Conservation (phyloP, 495 filamentous ascomycete genomes). For the Apodospora peruviana region DNA sequence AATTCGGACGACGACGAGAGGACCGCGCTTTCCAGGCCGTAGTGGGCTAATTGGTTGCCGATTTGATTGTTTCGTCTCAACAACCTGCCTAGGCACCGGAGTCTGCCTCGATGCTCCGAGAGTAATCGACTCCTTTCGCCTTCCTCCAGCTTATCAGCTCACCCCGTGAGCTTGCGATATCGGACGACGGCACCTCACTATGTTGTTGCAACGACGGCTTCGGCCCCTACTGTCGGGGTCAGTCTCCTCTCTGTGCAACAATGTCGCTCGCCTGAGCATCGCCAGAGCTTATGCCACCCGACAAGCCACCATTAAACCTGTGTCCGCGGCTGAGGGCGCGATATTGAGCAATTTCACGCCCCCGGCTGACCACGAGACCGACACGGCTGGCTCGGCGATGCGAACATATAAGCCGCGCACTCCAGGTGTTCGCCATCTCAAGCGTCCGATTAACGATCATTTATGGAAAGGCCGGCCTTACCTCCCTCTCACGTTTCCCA, state of each 20-base stretch:
- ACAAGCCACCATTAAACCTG: slow-evolving; percentile 5
- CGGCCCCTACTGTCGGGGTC: slow-evolving; percentile 20
- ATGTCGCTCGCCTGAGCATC: slow-evolving; percentile 9
- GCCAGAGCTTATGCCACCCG: slow-evolving; percentile 22
- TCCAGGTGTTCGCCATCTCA: slow-evolving; percentile 87
- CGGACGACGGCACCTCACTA: neutral
- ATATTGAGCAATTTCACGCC: neutral
- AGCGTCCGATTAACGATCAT: slow-evolving; percentile 89
- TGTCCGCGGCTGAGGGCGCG: neutral
- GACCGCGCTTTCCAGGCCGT: neutral
- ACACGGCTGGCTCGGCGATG: slow-evolving; percentile 45
- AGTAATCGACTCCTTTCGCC: slow-evolving; percentile 4
- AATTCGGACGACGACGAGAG: neutral
- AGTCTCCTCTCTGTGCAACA: slow-evolving; percentile 19
- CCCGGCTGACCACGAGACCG: slow-evolving; percentile 13
- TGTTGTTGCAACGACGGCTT: slow-evolving; percentile 29
- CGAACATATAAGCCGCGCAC: slow-evolving; percentile 92
- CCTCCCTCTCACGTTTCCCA: slow-evolving; percentile 76
- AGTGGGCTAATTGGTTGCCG: slow-evolving; percentile 5
- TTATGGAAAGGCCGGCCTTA: slow-evolving; percentile 88
- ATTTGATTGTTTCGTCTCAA: neutral
- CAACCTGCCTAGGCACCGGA: neutral
- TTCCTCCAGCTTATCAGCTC: neutral
- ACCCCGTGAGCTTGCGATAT: neutral
- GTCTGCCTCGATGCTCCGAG: slow-evolving; percentile 12